A percentile compares a stretch with the other conserved stretches of the same genome.
Conservation (phyloP, 2,329 filamentous ascomycete genomes). For the Waltergamsia citrina region DNA sequence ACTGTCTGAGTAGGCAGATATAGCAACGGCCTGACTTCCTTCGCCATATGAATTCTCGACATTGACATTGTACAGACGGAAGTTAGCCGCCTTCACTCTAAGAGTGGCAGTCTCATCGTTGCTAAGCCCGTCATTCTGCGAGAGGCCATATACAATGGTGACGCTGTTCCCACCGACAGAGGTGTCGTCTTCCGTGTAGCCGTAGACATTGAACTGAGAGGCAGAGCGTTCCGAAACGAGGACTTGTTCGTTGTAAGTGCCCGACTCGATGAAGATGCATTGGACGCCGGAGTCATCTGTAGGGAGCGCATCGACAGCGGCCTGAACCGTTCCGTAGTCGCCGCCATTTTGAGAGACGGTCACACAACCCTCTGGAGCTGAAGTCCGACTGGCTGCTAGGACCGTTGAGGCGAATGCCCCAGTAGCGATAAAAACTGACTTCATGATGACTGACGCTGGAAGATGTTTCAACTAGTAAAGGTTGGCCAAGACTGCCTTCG, state of each 20-base stretch:
- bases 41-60: conserved; percentile 35
- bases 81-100: conserved; percentile 32
- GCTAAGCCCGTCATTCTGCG: conserved; percentile 33
- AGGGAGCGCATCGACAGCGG: conserved; percentile 10
- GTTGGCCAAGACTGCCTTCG: too few species aligned
- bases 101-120: conserved; percentile 44
- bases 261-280: conserved; percentile 18
- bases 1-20: conserved; percentile 30
- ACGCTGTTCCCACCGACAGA: conserved; percentile 48
- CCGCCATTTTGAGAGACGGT: conserved; percentile 17
- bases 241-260: conserved; percentile 51
- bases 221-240: conserved; percentile 38
- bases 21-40: conserved; percentile 35
- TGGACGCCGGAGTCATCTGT: conserved; percentile 6
- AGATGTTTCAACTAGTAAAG: too few species aligned
- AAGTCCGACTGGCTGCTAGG: conserved; percentile 15
- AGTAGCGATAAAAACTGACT: background rate
- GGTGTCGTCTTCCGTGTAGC: conserved; percentile 43
- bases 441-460: conserved; percentile 3
- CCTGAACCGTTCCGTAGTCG: conserved; percentile 12
- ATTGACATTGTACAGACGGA: conserved; percentile 55
- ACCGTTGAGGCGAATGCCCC: conserved; percentile 2
- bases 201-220: conserved; percentile 42
- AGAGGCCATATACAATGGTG: conserved; percentile 31
- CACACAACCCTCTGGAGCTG: conserved; percentile 17